Evolutionary conservation across 2,329 filamentous ascomycete genomes (phyloP).

Genomic region (Capronia coronata): DNA sequence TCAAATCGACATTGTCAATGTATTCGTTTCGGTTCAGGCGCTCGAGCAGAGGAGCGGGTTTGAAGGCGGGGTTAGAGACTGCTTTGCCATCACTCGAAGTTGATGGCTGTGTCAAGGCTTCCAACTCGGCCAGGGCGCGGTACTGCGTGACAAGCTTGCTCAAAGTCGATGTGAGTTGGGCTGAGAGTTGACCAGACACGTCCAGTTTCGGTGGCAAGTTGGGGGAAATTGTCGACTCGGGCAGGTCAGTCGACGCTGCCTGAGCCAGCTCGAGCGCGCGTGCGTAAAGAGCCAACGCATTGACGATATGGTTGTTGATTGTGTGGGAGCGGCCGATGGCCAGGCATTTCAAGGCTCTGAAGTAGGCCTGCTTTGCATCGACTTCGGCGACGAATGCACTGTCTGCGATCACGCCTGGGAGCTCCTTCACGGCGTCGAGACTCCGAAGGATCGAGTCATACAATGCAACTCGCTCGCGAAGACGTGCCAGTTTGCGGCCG

Average conservation of each 20-base stretch:
- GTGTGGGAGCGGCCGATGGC: conserved; percentile 80
- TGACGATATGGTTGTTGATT: conserved; percentile 62
- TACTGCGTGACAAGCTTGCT: conserved; percentile 69
- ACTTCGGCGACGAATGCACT: conserved; percentile 67
- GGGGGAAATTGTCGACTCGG: conserved; percentile 29
- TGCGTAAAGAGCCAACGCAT: conserved; percentile 78
- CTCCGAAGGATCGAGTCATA: conserved; percentile 90
- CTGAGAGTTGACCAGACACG: conserved; percentile 54
- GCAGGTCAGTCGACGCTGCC: conserved; percentile 46
- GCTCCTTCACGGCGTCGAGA: conserved; percentile 78
- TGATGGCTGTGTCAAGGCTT: conserved; percentile 35
- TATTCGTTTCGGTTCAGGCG: conserved; percentile 68
- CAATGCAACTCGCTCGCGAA: conserved; percentile 80
- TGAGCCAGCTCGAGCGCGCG: conserved; percentile 60
- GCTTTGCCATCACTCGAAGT: not conserved
- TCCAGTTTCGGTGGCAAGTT: conserved; percentile 59
- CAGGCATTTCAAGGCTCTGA: conserved; percentile 80
- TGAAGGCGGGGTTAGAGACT: conserved; percentile 16
- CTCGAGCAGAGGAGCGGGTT: conserved; percentile 61
- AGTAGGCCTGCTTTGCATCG: conserved; percentile 73
- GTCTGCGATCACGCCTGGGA: conserved; percentile 85
- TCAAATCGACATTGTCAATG: conserved; percentile 60
- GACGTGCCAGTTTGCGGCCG: conserved; percentile 67
- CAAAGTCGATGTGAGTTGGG: conserved; percentile 57
- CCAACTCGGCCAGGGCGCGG: conserved; percentile 78